These are phyloP conservation scores for Nelumbo lutea DNA, from an alignment of 164 flowering plant genomes.

Conservation along the genomic window DNA sequence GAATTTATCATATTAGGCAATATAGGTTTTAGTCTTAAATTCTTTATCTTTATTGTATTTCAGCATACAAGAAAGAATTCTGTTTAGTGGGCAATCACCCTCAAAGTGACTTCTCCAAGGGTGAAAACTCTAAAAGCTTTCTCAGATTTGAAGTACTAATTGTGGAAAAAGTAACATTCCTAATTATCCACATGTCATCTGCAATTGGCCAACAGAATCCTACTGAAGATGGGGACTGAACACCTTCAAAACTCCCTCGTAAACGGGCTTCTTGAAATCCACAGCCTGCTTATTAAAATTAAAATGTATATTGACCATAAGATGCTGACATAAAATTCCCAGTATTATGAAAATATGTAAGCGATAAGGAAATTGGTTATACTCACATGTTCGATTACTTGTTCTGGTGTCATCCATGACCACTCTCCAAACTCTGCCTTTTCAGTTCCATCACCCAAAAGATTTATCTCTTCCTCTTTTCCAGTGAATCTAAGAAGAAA, in stretches of 20 bases:
- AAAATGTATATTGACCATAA: neutral
- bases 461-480: constrained; percentile 84
- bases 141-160: too few relatives aligned
- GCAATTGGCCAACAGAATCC: constrained; percentile 12
- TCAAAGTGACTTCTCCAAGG: too few relatives aligned
- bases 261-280: constrained; percentile 88
- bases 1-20: too few relatives aligned
- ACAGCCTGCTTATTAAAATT: constrained; percentile 60
- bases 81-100: too few relatives aligned
- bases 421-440: constrained; percentile 91
- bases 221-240: constrained; percentile 57
- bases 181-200: neutral
- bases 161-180: too few relatives aligned
- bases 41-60: too few relatives aligned
- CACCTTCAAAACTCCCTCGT: constrained; percentile 62
- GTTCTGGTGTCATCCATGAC: constrained; percentile 86
- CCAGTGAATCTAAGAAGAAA: constrained; percentile 84
- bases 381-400: constrained; percentile 66
- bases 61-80: too few relatives aligned
- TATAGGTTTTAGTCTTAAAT: too few relatives aligned
- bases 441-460: constrained; percentile 87
- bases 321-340: neutral
- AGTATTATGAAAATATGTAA: neutral
- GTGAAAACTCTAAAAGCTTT: too few relatives aligned
- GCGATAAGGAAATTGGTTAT: neutral